Percentiles rank a stretch among this genome's conserved stretches.
These are phyloP conservation scores for Mycena rosella DNA, from an alignment of 768 basidiomycete species.

Conservation along the genomic window DNA sequence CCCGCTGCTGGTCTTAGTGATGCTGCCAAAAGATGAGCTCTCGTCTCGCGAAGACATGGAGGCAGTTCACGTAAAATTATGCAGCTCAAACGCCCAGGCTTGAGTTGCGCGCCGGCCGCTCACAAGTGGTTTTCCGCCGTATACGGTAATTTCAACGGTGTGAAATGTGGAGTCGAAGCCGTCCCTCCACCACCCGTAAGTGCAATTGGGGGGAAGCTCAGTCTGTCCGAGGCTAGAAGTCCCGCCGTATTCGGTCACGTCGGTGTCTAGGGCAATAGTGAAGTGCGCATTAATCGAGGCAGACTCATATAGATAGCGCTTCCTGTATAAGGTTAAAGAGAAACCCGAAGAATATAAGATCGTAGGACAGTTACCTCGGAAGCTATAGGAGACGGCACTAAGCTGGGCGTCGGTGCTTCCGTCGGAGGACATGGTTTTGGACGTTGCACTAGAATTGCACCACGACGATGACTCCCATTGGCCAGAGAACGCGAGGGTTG, in stretches of 20 bases:
- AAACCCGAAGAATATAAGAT: background rate
- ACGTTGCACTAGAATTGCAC: conserved; percentile 10
- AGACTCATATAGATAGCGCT: conserved; percentile 11
- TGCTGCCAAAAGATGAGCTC: conserved; percentile 4
- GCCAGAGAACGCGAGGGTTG: conserved; percentile 1
- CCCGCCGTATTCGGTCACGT: conserved; percentile 10
- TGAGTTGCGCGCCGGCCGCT: background rate
- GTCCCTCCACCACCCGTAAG: conserved; percentile 25
- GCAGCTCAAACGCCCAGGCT: conserved; percentile 20
- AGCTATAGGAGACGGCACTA: conserved; percentile 4
- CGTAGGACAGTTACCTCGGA: conserved; percentile 1
- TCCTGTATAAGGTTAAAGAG: background rate
- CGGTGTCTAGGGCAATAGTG: conserved; percentile 7
- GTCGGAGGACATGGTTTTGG: conserved; percentile 9
- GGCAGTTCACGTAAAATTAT: conserved; percentile 9
- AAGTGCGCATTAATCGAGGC: conserved; percentile 17
- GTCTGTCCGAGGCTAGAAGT: background rate
- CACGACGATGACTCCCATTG: conserved; percentile 13
- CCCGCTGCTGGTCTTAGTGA: background rate
- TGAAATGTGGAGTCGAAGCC: background rate
- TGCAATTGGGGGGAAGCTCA: conserved; percentile 18
- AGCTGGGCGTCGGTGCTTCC: background rate
- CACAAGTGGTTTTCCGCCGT: background rate
- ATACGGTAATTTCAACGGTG: conserved; percentile 7
- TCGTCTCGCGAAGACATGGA: background rate